phyloP scores from a whole-genome alignment of 768 basidiomycete species.

The Scleroderma bovista region DNA sequence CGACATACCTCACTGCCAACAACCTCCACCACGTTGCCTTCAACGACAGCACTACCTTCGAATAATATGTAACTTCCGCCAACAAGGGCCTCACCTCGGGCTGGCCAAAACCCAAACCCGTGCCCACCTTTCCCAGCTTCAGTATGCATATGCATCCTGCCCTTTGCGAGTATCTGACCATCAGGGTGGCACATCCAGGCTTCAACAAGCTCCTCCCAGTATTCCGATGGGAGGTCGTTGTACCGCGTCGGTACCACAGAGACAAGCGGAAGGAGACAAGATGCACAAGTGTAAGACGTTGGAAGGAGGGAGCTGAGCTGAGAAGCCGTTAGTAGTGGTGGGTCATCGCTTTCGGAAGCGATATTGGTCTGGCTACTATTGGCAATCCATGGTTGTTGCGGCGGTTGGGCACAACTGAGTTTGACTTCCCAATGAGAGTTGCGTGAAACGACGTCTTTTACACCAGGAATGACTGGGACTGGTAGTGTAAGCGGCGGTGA shows the following conservation, averaged over 20 bases:
- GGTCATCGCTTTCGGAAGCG: conserved; percentile 23
- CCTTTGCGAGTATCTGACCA: conserved; percentile 60
- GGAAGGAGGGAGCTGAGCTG: conserved; percentile 54
- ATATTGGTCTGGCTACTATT: background rate
- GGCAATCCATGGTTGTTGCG: background rate
- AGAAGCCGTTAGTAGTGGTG: conserved; percentile 59
- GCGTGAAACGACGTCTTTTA: conserved; percentile 51
- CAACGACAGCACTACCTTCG: conserved; percentile 43
- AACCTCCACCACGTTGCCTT: conserved; percentile 20
- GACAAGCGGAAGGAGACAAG: conserved; percentile 69
- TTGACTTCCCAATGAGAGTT: conserved; percentile 71
- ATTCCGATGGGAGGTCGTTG: conserved; percentile 88
- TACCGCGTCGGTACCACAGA: conserved; percentile 52
- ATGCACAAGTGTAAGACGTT: conserved; percentile 67
- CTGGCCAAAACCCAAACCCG: conserved; percentile 73
- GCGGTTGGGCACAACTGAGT: conserved; percentile 35
- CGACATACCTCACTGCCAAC: conserved; percentile 44
- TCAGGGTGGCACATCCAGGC: conserved; percentile 98
- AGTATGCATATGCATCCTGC: conserved; percentile 28
- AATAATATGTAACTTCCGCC: conserved; percentile 89
- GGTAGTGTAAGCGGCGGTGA: conserved; percentile 57
- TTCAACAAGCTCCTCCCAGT: conserved; percentile 96
- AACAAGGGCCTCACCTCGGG: conserved; percentile 65
- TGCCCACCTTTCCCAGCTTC: conserved; percentile 14
- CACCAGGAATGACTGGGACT: conserved; percentile 52